These are phyloP conservation scores for Climacium dendroides DNA, from an alignment of 225 moss, liverwort and hornwort species.

Conservation along the genomic window DNA sequence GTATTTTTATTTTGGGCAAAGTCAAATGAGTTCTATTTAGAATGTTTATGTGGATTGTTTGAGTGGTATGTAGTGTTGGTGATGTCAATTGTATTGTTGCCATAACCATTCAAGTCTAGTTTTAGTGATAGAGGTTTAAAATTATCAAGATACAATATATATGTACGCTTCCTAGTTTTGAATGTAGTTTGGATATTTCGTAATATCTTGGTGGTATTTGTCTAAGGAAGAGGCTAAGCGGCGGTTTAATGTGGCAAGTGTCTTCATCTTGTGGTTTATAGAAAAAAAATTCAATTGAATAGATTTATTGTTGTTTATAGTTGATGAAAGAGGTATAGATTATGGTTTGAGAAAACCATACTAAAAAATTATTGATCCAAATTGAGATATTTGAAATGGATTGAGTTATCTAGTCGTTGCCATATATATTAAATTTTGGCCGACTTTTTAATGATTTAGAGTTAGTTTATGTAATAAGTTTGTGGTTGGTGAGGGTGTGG, in stretches of 20 bases:
- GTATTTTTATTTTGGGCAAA: not conserved
- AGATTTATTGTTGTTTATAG: not conserved
- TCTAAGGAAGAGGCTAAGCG: not conserved
- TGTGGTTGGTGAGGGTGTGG: no score
- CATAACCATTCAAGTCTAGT: not conserved
- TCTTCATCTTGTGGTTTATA: not conserved
- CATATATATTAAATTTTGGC: not conserved
- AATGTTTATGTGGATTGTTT: not conserved
- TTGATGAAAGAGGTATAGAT: not conserved
- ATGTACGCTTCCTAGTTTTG: not conserved
- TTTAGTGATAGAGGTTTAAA: not conserved
- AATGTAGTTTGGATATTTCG: not conserved
- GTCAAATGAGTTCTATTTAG: not conserved
- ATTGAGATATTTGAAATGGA: not conserved
- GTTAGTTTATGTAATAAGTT: no score
- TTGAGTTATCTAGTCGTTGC: not conserved
- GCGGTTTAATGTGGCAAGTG: not conserved
- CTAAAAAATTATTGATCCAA: fast-evolving
- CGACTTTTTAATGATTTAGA: not conserved
- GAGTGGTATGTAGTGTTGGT: not conserved
- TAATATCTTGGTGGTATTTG: not conserved
- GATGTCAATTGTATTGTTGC: not conserved
- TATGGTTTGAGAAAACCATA: not conserved
- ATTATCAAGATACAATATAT: not conserved
- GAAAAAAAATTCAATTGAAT: not conserved